phyloP scores from a whole-genome alignment of 164 flowering plant species.

The Warburgia ugandensis region DNA sequence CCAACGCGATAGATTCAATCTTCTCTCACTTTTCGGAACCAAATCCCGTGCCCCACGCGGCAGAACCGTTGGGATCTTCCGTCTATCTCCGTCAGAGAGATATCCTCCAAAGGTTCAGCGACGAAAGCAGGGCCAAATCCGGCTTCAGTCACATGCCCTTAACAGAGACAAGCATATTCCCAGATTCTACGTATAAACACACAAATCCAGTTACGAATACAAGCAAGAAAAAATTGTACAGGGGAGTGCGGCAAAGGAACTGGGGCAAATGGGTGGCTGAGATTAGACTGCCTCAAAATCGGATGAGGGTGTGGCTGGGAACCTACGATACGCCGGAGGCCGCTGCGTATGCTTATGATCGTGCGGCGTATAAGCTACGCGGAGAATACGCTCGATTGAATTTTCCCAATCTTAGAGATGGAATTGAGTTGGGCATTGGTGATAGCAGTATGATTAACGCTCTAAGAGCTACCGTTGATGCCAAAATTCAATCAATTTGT shows the following conservation, averaged over 20 bases:
- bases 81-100: conserved; percentile 72
- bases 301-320: conserved; percentile 88
- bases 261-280: conserved; percentile 99
- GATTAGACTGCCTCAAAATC: conserved; percentile 84
- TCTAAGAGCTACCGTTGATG: conserved; percentile 59
- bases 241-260: conserved; percentile 97
- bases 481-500: conserved; percentile 79
- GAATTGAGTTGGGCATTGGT: conserved; percentile 25
- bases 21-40: conserved; percentile 36
- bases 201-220: conserved; percentile 2
- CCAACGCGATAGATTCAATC: conserved; percentile 57
- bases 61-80: conserved; percentile 62
- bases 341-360: conserved; percentile 90
- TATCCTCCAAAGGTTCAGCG: conserved; percentile 42
- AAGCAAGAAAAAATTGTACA: conserved; percentile 61
- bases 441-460: conserved; percentile 39
- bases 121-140: conserved; percentile 20
- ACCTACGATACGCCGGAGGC: conserved; percentile 84
- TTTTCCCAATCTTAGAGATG: conserved; percentile 61
- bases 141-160: neutral
- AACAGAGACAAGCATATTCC: neutral
- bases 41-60: neutral
- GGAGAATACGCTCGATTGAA: conserved; percentile 86
- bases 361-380: conserved; percentile 84
- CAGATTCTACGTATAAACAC: neutral